Conservation (phyloP, 177 flowering plant species). For the Vitis hybrid region DNA sequence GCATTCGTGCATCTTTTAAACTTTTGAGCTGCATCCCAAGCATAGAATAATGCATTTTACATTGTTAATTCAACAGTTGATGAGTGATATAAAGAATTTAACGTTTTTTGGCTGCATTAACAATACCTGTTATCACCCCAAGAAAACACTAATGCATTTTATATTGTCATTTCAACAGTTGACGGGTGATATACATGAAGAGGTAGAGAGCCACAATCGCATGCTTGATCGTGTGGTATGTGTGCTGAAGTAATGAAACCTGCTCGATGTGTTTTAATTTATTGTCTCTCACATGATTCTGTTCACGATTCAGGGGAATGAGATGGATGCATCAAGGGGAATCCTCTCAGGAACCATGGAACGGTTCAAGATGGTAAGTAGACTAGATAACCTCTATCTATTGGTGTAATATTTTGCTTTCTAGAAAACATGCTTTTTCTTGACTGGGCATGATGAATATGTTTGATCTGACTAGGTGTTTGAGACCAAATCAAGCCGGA, state of each 20-base stretch:
- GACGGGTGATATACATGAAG: conserved; percentile 92
- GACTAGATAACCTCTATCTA: background rate
- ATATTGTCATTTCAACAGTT: conserved; percentile 41
- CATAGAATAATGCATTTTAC: too few relatives aligned
- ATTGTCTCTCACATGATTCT: background rate
- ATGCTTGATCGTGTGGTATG: conserved; percentile 78
- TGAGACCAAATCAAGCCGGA: conserved; percentile 72
- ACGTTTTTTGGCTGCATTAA: too few relatives aligned
- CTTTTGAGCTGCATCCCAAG: too few relatives aligned
- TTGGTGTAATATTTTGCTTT: conserved; percentile 3
- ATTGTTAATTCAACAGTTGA: too few relatives aligned
- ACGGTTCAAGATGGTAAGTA: conserved; percentile 76
- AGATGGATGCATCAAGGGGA: conserved; percentile 91
- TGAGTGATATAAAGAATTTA: too few relatives aligned
- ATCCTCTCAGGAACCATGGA: conserved; percentile 84
- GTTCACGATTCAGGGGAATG: conserved; percentile 56
- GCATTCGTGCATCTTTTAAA: too few relatives aligned
- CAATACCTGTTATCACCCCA: too few relatives aligned
- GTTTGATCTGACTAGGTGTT: conserved; percentile 48
- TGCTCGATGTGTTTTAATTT: background rate
- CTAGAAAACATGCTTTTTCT: background rate
- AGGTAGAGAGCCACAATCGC: conserved; percentile 81
- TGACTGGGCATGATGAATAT: background rate
- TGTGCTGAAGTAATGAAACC: background rate
- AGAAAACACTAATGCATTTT: background rate